Conservation (phyloP, 2,329 filamentous ascomycete species). For the Kalaharituber pfeilii region DNA sequence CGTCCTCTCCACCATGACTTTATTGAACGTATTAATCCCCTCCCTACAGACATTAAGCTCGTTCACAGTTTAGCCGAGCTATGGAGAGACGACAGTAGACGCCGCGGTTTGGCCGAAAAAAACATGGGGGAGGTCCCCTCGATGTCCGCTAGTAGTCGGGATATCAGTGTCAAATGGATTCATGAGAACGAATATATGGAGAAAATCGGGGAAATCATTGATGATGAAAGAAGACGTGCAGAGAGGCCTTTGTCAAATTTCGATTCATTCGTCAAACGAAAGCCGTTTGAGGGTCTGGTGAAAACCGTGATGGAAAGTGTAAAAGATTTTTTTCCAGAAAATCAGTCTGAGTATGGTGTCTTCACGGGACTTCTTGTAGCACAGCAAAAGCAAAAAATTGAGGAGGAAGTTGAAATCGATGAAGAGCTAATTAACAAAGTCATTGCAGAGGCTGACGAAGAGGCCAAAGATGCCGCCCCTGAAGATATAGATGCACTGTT, state of each 20-base stretch:
- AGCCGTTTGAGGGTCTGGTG: conserved; percentile 40
- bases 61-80: conserved; percentile 87
- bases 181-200: conserved; percentile 71
- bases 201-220: conserved; percentile 45
- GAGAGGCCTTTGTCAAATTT: conserved; percentile 37
- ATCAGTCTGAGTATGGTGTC: conserved; percentile 37
- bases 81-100: conserved; percentile 75
- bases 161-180: conserved; percentile 69
- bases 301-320: conserved; percentile 68
- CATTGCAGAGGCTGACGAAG: conserved; percentile 29
- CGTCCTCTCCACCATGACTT: conserved; percentile 79
- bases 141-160: conserved; percentile 69
- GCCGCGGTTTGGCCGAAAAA: conserved; percentile 52
- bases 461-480: conserved; percentile 39
- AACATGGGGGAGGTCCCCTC: conserved; percentile 59
- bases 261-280: conserved; percentile 44
- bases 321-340: conserved; percentile 54
- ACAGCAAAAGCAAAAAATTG: background rate
- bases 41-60: conserved; percentile 54
- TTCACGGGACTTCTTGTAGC: background rate
- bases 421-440: conserved; percentile 39
- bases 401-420: conserved; percentile 40
- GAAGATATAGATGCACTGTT: conserved; percentile 28
- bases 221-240: conserved; percentile 41
- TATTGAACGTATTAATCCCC: conserved; percentile 48